Evolutionary conservation across 306 rosid genomes (phyloP), one percentile per base, ranked within the genome.

Genomic region (Rosa chinensis): DNA sequence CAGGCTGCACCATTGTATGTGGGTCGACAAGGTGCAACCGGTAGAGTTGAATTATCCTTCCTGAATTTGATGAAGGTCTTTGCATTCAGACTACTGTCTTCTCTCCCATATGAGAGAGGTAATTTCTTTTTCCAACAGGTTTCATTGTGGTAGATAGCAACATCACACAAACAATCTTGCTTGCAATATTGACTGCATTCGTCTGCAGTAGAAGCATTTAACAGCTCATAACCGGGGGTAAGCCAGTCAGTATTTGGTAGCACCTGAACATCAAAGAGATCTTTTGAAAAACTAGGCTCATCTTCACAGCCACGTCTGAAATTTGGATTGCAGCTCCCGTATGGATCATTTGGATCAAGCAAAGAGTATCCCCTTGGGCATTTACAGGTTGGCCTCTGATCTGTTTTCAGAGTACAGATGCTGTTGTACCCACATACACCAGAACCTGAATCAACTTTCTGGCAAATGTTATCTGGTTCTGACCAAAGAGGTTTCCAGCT

Each of bases 381-480:
- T 32, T 25, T 10, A 63, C 91, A 80, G 4, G 17, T 75, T 0
- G 87, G 84, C 79, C 81, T 87, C 12, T 48, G 37, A 42, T 82
- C 73, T 32, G 40, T 61, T 21, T 43, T 80, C 5, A 82, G 43
- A 28, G 45, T 43, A 75, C 94, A 90, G 21, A 86, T 66, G 42
- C 87, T 88, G 66, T 90, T 86, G 64, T 77, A 75, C 2, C 91
- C 91, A 74, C 94, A 88, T 9, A 84, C 74, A 14, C 86, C 86
- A 32, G 14, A 63, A 8, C 91, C 85, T 0, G 17, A 0, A 37
- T 2, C 5, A 2, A 66, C 73, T 14, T 5, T 10, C 14, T 48
- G 13, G 70, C 61, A 89, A 21, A 76, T 81, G 21, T 75, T 5
- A 12, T 59, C 49, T 3, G 80, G 84, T 2, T 0, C 1, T 10